Base-by-base conservation (phyloP, 345 rosid genomes). In the Salix viminalis region DNA sequence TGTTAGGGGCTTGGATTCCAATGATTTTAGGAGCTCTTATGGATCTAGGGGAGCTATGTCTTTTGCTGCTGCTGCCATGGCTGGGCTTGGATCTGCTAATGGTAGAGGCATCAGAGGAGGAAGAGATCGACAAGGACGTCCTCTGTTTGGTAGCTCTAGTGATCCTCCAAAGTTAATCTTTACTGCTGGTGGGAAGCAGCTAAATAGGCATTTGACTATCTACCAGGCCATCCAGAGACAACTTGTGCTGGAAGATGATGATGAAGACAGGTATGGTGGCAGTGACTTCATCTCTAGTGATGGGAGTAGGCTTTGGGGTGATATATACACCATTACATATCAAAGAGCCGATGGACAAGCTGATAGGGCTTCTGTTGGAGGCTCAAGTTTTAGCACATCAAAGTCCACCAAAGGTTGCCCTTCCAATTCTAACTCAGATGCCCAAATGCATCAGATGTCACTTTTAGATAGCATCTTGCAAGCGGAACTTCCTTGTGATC, bases 31-130 rank as follows among this genome's bases (percentile, higher is more conserved):
- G 75, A 79, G 77, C 82, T 76, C 96, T 74, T 92, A 87, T 79
- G 92, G 97, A 72, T 86, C 98, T 62, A 91, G 97, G 84, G 99
- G 97, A 79, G 94, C 97, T 24, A 90, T 92, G 91, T 94, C 97
- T 50, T 96, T 94, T 84, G 99, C 97, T 65, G 97, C 99, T 69
- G 98, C 97, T 44, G 94, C 99, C 9, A 94, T 94, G 98, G 97
- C 97, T 82, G 99, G 99, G 72, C 91, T 94, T 81, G 96, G 97
- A 77, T 88, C 96, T 84, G 87, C 92, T 71, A 90, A 91, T 82
- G 94, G 94, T 77, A 90, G 97, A 87, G 99, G 98, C 83, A 79
- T 92, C 76, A 88, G 99, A 77, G 97, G 94, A 76, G 91, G 94
- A 75, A 86, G 97, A 82, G 98, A 96, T 82, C 88, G 93, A 56